These are phyloP conservation scores for Globisporangium acanthophoron DNA, from an alignment of 352 stramenopile genomes.

Conservation along the genomic window DNA sequence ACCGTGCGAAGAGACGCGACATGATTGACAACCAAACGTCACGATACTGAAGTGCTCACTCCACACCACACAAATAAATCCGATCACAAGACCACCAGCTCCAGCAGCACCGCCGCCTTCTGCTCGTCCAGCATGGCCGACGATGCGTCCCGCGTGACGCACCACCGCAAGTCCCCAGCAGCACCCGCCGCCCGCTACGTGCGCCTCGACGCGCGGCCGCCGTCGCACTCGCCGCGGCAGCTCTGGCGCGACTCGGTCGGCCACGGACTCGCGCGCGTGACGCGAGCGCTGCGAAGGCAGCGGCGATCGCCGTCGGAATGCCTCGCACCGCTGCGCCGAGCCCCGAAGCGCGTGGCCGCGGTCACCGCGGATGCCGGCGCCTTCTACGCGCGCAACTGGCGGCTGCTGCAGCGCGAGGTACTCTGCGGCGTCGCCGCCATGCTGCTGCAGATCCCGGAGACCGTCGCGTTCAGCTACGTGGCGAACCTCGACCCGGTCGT, in stretches of 20 bases:
- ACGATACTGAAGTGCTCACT: too few species aligned
- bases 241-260: slow-evolving; percentile 12
- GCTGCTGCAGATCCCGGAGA: slow-evolving; percentile 92
- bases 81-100: too few species aligned
- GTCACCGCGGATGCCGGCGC: slow-evolving; percentile 22
- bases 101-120: too few species aligned
- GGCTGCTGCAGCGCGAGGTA: slow-evolving; percentile 65
- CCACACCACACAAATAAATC: too few species aligned
- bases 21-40: too few species aligned
- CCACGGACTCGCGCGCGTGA: slow-evolving; percentile 6
- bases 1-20: too few species aligned
- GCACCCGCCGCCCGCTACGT: background rate
- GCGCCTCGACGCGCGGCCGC: slow-evolving; percentile 2
- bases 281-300: background rate
- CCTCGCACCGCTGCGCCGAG: slow-evolving; percentile 1
- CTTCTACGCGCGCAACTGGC: slow-evolving; percentile 54
- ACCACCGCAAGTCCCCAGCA: background rate
- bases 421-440: slow-evolving; percentile 87
- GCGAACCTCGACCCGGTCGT: slow-evolving; percentile 84
- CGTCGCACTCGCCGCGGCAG: slow-evolving; percentile 2
- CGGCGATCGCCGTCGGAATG: background rate
- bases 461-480: slow-evolving; percentile 91
- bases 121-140: background rate
- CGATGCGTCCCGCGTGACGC: background rate
- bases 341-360: slow-evolving; percentile 16